These are phyloP conservation scores for Taphrina pruni DNA, from an alignment of 1,139 yeast genomes.

Conservation along the genomic window DNA sequence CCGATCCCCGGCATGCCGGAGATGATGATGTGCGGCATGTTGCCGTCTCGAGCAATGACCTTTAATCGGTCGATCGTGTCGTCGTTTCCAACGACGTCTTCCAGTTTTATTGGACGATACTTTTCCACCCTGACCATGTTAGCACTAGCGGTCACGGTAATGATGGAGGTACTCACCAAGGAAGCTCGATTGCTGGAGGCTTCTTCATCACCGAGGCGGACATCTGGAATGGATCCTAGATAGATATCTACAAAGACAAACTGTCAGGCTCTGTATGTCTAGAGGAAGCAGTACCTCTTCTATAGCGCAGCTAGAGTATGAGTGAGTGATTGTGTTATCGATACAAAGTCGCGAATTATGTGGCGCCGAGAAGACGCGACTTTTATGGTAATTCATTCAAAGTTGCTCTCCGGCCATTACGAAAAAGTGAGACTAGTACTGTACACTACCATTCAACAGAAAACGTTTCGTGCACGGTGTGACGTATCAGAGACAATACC, in stretches of 20 bases:
- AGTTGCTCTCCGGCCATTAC: too few relatives aligned
- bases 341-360: conserved; percentile 16
- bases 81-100: conserved; percentile 90
- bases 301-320: not conserved
- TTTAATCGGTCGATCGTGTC: conserved; percentile 86
- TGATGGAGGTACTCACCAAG: conserved; percentile 28
- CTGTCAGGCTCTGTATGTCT: too few relatives aligned
- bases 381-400: conserved; percentile 10
- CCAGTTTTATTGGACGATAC: conserved; percentile 78
- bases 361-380: conserved; percentile 16
- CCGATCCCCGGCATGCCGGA: conserved; percentile 92
- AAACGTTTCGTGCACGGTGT: too few relatives aligned
- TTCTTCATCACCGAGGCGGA: conserved; percentile 23
- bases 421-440: too few relatives aligned
- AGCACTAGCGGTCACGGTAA: not conserved
- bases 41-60: conserved; percentile 87
- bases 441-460: too few relatives aligned
- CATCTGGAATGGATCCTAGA: not conserved
- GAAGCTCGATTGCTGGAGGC: conserved; percentile 40
- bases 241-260: too few relatives aligned
- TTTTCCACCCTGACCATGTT: conserved; percentile 78
- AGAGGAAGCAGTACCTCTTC: too few relatives aligned
- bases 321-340: conserved; percentile 7
- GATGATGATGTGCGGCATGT: conserved; percentile 94
- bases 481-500: not conserved